Evolutionary conservation across 495 filamentous ascomycete species (phyloP).

Genomic region (Penicillium verhagenii): DNA sequence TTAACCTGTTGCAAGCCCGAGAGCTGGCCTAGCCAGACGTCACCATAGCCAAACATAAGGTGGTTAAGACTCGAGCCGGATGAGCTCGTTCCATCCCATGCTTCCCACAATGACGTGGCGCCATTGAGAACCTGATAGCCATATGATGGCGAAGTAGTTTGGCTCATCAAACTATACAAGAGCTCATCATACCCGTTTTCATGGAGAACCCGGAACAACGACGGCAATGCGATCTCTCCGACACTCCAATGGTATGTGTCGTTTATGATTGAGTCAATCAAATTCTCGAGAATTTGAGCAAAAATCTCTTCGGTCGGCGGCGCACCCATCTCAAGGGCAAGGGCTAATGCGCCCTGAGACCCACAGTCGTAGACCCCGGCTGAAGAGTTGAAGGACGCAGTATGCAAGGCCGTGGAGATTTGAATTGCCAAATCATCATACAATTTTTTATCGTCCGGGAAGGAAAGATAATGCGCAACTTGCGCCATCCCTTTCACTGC

Average conservation of each 20-base stretch:
- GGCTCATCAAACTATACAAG: neutral
- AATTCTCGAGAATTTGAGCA: neutral
- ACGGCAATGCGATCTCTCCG: neutral
- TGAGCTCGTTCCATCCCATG: neutral
- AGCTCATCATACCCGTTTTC: neutral
- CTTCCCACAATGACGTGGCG: neutral
- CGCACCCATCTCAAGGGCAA: neutral
- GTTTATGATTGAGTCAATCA: neutral
- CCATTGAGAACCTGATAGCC: neutral
- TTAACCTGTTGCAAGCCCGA: neutral
- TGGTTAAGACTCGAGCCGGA: neutral
- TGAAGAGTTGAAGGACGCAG: neutral
- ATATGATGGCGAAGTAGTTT: neutral
- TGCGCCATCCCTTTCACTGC: neutral
- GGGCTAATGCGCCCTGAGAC: neutral
- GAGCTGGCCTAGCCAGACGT: neutral
- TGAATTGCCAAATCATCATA: neutral
- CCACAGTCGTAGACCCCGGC: neutral
- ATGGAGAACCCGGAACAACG: neutral
- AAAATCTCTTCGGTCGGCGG: neutral
- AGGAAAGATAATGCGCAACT: neutral
- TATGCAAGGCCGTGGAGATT: neutral
- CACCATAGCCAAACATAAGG: neutral
- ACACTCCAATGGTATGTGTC: neutral
- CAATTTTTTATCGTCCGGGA: neutral